These are phyloP conservation scores for Chamaecrista fasciculata DNA, from an alignment of 306 rosid genomes.

Conservation along the genomic window DNA sequence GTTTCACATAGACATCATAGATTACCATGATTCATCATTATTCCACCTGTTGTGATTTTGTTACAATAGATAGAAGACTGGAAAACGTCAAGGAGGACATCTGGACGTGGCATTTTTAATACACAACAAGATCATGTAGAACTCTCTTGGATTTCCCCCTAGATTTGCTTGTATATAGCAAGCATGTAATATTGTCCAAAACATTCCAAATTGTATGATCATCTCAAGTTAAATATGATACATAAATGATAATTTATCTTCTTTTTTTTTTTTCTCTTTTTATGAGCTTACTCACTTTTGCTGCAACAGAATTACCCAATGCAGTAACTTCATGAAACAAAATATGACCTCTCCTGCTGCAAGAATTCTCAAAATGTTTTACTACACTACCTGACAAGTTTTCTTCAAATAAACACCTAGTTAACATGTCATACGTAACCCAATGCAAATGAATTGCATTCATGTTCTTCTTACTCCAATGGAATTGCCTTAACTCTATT, in stretches of 20 bases:
- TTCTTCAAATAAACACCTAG: neutral
- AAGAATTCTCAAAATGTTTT: neutral
- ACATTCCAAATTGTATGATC: neutral
- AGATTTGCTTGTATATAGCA: neutral
- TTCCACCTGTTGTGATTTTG: conserved; percentile 5
- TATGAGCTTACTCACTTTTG: neutral
- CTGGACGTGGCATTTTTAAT: neutral
- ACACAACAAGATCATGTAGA: neutral
- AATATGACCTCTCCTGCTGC: neutral
- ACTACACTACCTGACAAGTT: neutral
- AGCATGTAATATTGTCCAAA: neutral
- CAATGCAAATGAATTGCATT: conserved; percentile 8
- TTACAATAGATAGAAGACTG: conserved; percentile 5
- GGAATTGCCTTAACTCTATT: neutral
- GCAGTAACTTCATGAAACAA: conserved; percentile 3
- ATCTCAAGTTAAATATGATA: neutral
- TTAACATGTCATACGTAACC: neutral
- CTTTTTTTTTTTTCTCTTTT: neutral
- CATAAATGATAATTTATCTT: neutral
- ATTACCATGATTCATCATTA: conserved; percentile 2
- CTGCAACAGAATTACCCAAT: neutral
- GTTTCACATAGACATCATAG: conserved; percentile 31
- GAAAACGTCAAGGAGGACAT: neutral
- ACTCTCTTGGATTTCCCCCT: neutral
- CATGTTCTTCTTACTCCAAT: neutral